phyloP scores from a whole-genome alignment of 805 yeast genomes.

The Ogataea trehaloabstinens region DNA sequence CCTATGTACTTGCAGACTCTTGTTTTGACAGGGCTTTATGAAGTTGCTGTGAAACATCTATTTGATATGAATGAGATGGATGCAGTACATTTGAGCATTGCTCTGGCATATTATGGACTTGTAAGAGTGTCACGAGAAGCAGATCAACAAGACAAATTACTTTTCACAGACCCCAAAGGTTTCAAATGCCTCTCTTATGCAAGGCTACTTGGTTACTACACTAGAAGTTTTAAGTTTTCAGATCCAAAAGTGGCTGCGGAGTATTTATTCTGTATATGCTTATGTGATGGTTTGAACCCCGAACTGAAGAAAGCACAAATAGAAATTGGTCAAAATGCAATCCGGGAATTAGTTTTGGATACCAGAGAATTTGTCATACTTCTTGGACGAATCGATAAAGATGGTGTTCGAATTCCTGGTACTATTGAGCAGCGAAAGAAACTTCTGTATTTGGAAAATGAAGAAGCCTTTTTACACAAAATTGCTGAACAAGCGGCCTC shows the following conservation, averaged over 20 bases:
- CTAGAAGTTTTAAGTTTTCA: conserved; percentile 75
- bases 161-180: conserved; percentile 33
- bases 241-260: conserved; percentile 94
- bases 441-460: conserved; percentile 56
- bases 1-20: conserved; percentile 74
- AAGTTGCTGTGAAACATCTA: conserved; percentile 68
- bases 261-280: conserved; percentile 69
- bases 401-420: conserved; percentile 80
- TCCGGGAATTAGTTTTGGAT: conserved; percentile 80
- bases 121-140: conserved; percentile 40
- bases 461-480: conserved; percentile 58
- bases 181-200: conserved; percentile 45
- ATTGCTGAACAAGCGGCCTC: conserved; percentile 85
- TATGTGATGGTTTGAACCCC: conserved; percentile 39
- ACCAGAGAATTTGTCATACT: conserved; percentile 80
- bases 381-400: conserved; percentile 77
- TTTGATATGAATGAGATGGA: conserved; percentile 70
- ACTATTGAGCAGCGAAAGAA: conserved; percentile 74
- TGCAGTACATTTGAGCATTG: conserved; percentile 86
- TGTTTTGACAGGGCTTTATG: conserved; percentile 75
- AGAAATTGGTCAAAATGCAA: conserved; percentile 67
- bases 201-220: conserved; percentile 72
- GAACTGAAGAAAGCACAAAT: conserved; percentile 40
- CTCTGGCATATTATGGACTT: conserved; percentile 70
- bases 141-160: conserved; percentile 19